Conservation (phyloP, 345 rosid species). For the Eucalyptus shirleyi region DNA sequence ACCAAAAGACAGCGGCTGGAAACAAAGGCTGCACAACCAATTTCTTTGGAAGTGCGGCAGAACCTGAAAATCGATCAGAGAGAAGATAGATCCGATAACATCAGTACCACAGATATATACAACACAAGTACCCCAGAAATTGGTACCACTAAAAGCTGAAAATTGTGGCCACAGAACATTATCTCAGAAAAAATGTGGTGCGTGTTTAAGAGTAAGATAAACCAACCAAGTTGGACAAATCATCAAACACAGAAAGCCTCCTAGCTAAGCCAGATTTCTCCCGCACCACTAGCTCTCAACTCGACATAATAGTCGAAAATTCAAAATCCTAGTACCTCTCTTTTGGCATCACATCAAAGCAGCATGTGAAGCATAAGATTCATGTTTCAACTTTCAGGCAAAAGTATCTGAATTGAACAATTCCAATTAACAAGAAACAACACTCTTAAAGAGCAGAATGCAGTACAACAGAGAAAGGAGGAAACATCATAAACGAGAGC, state of each 20-base stretch:
- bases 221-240: not conserved
- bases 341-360: not conserved
- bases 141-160: not conserved
- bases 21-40: slow-evolving; percentile 19
- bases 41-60: slow-evolving; percentile 21
- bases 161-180: not conserved
- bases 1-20: not conserved
- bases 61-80: slow-evolving; percentile 11
- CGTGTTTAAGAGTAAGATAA: not conserved
- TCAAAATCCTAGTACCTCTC: not conserved
- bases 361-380: not conserved
- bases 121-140: not conserved
- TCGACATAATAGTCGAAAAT: not conserved
- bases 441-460: not conserved
- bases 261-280: not conserved
- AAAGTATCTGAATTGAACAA: not conserved
- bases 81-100: not conserved
- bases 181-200: not conserved
- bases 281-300: not conserved
- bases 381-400: not conserved
- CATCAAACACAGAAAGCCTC: not conserved
- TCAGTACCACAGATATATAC: not conserved
- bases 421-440: not conserved
- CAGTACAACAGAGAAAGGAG: not conserved
- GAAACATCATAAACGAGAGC: not conserved